Conservation (phyloP, 805 yeast species). For the Yamadazyma paraphyllophila region DNA sequence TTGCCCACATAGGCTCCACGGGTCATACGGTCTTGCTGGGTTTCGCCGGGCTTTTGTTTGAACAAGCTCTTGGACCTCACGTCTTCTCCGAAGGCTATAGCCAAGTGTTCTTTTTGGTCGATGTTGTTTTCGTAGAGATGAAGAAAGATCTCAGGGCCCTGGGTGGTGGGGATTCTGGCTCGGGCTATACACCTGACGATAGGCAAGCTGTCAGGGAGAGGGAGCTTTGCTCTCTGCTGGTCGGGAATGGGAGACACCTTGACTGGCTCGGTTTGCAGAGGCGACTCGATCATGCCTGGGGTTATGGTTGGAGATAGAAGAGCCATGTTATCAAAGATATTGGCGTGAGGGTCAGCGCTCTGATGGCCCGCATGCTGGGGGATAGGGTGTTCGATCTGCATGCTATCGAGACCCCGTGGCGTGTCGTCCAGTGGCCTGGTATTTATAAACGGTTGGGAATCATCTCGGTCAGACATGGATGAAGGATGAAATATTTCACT, state of each 20-base stretch:
- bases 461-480: not conserved
- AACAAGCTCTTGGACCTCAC: slow-evolving; percentile 77
- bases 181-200: slow-evolving; percentile 83
- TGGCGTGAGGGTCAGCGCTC: slow-evolving; percentile 1
- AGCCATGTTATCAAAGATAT: slow-evolving; percentile 19
- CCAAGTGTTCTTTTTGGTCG: slow-evolving; percentile 92
- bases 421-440: no score
- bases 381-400: not conserved
- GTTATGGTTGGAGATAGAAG: slow-evolving; percentile 23
- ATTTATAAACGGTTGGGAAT: not conserved
- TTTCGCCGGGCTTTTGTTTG: slow-evolving; percentile 59
- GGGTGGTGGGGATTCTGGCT: slow-evolving; percentile 94
- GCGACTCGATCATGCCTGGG: slow-evolving; percentile 15
- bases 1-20: slow-evolving; percentile 95
- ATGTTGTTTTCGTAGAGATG: slow-evolving; percentile 84
- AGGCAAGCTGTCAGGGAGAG: slow-evolving; percentile 61
- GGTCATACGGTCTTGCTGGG: slow-evolving; percentile 95
- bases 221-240: slow-evolving; percentile 28
- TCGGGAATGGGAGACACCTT: slow-evolving; percentile 18
- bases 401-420: no score
- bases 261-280: slow-evolving; percentile 6
- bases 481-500: not conserved
- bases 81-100: slow-evolving; percentile 94
- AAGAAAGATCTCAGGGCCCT: slow-evolving; percentile 89
- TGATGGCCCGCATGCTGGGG: not conserved